These are phyloP conservation scores for Scleroderma citrinum DNA, from an alignment of 768 basidiomycete genomes.

Conservation along the genomic window DNA sequence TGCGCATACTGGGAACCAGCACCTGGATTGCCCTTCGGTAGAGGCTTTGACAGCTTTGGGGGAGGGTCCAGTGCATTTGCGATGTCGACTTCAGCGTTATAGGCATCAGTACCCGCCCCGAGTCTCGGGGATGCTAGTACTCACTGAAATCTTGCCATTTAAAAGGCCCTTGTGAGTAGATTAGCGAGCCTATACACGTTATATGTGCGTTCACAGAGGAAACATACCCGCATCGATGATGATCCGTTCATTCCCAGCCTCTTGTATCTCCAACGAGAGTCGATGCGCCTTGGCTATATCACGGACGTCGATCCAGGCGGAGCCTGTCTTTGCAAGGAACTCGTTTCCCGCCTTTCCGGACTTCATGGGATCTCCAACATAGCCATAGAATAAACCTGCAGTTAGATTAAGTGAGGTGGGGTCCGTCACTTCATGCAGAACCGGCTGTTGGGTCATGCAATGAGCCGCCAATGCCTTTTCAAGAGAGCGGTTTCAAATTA, in stretches of 20 bases:
- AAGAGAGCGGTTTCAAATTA: slow-evolving; percentile 1
- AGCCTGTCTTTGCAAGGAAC: slow-evolving; percentile 17
- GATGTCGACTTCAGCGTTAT: slow-evolving; percentile 26
- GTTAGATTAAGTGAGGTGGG: slow-evolving; percentile 37
- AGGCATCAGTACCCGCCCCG: background rate
- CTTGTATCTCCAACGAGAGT: slow-evolving; percentile 42
- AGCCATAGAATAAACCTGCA: slow-evolving; percentile 28
- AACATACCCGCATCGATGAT: slow-evolving; percentile 36
- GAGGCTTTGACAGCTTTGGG: slow-evolving; percentile 22
- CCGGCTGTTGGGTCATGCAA: slow-evolving; percentile 26
- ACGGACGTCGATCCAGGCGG: slow-evolving; percentile 46
- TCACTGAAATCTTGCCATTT: slow-evolving; percentile 29
- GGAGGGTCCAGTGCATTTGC: slow-evolving; percentile 30
- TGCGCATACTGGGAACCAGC: slow-evolving; percentile 24
- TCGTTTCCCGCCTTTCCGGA: slow-evolving; percentile 18
- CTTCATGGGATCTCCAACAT: slow-evolving; percentile 22
- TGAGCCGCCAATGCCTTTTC: background rate
- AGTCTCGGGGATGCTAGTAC: background rate
- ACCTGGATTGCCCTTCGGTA: slow-evolving; percentile 32
- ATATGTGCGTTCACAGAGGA: background rate
- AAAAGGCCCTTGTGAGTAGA: slow-evolving; percentile 15
- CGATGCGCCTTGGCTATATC: slow-evolving; percentile 52
- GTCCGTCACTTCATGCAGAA: slow-evolving; percentile 35
- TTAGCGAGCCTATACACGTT: background rate
- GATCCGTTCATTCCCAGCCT: slow-evolving; percentile 53